phyloP scores from a whole-genome alignment of 2,329 filamentous ascomycete species.

The Talaromyces sp. region DNA sequence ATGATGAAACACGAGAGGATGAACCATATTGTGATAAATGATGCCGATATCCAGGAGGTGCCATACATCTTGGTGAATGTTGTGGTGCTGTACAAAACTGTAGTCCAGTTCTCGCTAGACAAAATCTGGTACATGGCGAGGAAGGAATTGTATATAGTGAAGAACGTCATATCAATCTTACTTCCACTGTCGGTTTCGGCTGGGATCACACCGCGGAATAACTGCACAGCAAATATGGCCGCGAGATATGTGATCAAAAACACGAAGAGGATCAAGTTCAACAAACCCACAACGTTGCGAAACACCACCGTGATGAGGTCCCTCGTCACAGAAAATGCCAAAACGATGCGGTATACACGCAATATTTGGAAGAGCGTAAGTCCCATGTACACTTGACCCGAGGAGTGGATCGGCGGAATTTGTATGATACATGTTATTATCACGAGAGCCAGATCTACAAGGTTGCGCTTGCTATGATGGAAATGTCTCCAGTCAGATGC shows the following conservation, averaged over 20 bases:
- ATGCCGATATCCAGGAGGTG: slow-evolving; percentile 88
- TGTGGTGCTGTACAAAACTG: slow-evolving; percentile 78
- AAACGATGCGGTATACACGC: slow-evolving; percentile 83
- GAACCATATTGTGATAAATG: slow-evolving; percentile 93
- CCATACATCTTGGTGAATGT: slow-evolving; percentile 60
- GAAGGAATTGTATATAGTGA: slow-evolving; percentile 91
- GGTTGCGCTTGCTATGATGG: slow-evolving; percentile 68
- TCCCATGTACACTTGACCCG: slow-evolving; percentile 74
- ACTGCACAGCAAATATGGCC: slow-evolving; percentile 86
- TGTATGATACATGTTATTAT: slow-evolving; percentile 81
- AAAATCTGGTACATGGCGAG: slow-evolving; percentile 96
- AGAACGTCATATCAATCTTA: slow-evolving; percentile 70
- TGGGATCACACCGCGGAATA: slow-evolving; percentile 85
- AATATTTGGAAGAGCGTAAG: slow-evolving; percentile 91
- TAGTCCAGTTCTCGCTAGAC: slow-evolving; percentile 95
- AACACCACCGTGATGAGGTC: slow-evolving; percentile 83
- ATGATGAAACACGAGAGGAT: slow-evolving; percentile 93
- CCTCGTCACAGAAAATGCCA: slow-evolving; percentile 82
- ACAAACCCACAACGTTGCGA: slow-evolving; percentile 85
- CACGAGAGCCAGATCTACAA: slow-evolving; percentile 76
- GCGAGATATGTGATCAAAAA: slow-evolving; percentile 93
- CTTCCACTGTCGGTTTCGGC: slow-evolving; percentile 59
- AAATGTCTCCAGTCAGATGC: slow-evolving; percentile 77
- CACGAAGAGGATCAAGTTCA: slow-evolving; percentile 93
- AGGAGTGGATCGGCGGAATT: slow-evolving; percentile 72